Evolutionary conservation across 1,284 basidiomycete genomes (phyloP).

Genomic region (Irpex sp.): DNA sequence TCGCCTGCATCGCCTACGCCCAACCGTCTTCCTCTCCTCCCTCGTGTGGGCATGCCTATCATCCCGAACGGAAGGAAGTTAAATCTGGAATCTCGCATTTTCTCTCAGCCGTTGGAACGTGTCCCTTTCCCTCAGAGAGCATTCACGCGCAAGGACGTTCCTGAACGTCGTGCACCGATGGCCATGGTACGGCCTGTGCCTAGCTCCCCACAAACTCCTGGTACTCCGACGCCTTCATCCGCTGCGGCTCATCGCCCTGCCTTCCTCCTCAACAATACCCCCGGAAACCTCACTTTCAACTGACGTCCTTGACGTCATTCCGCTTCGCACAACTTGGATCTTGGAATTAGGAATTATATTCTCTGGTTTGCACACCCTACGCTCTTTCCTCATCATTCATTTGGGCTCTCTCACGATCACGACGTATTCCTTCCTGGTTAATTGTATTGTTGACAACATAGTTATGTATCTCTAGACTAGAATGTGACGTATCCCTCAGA

Average conservation of each 20-base stretch:
- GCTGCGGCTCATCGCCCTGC: not conserved
- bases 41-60: not conserved
- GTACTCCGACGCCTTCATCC: not conserved
- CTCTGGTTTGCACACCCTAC: not conserved
- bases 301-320: not conserved
- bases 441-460: not conserved
- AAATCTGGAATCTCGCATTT: not conserved
- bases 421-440: not conserved
- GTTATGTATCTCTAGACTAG: too few relatives aligned
- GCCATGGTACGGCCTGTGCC: not conserved
- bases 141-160: not conserved
- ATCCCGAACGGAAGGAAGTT: not conserved
- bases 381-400: not conserved
- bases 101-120: not conserved
- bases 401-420: not conserved
- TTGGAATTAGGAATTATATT: not conserved
- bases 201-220: not conserved
- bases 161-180: not conserved
- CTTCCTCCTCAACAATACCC: not conserved
- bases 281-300: not conserved
- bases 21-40: not conserved
- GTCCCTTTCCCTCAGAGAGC: not conserved
- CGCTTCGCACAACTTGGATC: not conserved
- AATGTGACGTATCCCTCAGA: not conserved
- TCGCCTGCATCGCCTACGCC: not conserved